phyloP scores from a whole-genome alignment of 192 early-diverging fungal genomes.

The Phycomyces nitens region DNA sequence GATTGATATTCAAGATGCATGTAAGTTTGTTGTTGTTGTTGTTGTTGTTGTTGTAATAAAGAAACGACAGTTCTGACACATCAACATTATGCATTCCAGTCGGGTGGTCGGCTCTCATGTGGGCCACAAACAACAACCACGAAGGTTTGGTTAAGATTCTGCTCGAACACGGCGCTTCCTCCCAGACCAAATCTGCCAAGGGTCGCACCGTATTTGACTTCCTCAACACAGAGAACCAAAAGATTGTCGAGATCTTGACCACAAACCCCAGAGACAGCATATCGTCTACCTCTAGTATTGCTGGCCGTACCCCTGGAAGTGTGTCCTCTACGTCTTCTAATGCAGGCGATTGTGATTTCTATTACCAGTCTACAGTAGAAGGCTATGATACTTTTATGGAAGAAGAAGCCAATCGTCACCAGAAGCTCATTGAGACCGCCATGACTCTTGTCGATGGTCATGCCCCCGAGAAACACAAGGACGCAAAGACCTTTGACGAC shows the following conservation, averaged over 20 bases:
- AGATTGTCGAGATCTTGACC: slow-evolving; percentile 54
- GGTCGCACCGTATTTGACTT: slow-evolving; percentile 80
- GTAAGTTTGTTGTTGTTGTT: slow-evolving; percentile 16
- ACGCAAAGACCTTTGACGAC: background rate
- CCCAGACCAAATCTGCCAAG: slow-evolving; percentile 62
- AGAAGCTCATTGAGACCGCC: slow-evolving; percentile 24
- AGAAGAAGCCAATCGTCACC: slow-evolving; percentile 28
- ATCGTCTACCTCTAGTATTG: slow-evolving; percentile 28
- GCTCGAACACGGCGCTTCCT: slow-evolving; percentile 72
- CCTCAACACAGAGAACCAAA: slow-evolving; percentile 56
- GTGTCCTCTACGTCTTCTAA: slow-evolving; percentile 24
- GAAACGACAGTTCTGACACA: background rate
- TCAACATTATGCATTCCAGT: slow-evolving; percentile 37
- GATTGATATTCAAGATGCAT: slow-evolving; percentile 66
- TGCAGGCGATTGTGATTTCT: slow-evolving; percentile 32
- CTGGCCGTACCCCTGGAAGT: slow-evolving; percentile 24
- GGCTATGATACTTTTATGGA: slow-evolving; percentile 26
- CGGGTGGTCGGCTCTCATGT: slow-evolving; percentile 91
- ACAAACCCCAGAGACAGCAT: slow-evolving; percentile 36
- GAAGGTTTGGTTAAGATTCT: slow-evolving; percentile 70
- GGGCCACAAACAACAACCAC: slow-evolving; percentile 85
- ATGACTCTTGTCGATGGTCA: slow-evolving; percentile 4
- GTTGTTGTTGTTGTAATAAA: background rate
- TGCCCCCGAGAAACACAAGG: background rate
- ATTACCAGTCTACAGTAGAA: slow-evolving; percentile 33